Conservation (phyloP, 352 stramenopile species). For the Phytophthora podocarpi region DNA sequence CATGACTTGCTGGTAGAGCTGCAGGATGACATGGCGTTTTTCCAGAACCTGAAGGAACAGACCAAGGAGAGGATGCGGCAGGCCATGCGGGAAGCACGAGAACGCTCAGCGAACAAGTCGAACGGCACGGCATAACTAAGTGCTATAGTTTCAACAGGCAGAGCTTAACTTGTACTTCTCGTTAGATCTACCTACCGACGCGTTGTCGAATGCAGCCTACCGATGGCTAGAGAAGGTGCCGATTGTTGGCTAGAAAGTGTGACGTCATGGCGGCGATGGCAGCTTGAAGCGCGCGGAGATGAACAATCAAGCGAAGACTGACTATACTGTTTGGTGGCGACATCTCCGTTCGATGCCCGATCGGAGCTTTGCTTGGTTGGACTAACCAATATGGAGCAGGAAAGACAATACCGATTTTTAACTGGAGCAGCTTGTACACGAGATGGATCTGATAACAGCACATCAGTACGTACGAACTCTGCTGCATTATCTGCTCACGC, state of each 20-base stretch:
- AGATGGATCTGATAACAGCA: constrained; percentile 29
- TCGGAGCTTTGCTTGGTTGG: neutral
- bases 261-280: too few relatives aligned
- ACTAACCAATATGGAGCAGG: neutral
- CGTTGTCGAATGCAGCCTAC: constrained; percentile 9
- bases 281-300: neutral
- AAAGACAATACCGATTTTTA: neutral
- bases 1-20: constrained; percentile 67
- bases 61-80: constrained; percentile 74
- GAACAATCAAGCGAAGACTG: neutral
- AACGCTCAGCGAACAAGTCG: constrained; percentile 28
- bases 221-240: too few relatives aligned
- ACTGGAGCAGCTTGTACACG: neutral
- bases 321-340: neutral
- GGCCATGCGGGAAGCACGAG: constrained; percentile 54
- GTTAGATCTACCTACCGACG: neutral
- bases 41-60: constrained; percentile 65
- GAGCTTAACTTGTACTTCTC: neutral
- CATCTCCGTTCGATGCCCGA: neutral
- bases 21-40: constrained; percentile 79
- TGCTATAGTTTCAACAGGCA: neutral
- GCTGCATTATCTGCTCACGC: neutral
- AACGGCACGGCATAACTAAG: constrained; percentile 37
- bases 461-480: neutral
- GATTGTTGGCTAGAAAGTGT: too few relatives aligned